Percentiles rank a stretch among this genome's conserved stretches.
Conservation (phyloP, 2,329 filamentous ascomycete genomes). For the Botrytis medusae region DNA sequence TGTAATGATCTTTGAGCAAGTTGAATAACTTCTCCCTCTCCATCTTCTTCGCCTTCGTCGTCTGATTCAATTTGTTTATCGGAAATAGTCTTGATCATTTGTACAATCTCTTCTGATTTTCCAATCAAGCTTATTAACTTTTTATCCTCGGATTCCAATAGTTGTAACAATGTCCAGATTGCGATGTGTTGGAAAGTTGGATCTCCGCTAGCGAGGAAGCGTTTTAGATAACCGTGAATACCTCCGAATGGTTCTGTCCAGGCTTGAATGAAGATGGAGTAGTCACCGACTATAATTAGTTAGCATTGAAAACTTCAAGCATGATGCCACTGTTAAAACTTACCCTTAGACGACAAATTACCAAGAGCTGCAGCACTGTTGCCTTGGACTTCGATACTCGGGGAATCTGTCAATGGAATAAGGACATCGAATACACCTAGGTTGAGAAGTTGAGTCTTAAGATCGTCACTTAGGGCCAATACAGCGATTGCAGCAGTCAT, state of each 20-base stretch:
- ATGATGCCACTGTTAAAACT: slow-evolving; percentile 30
- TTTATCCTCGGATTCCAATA: slow-evolving; percentile 93
- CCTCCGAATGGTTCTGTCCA: slow-evolving; percentile 92
- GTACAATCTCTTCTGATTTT: slow-evolving; percentile 85
- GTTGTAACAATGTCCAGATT: slow-evolving; percentile 94
- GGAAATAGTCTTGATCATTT: slow-evolving; percentile 88
- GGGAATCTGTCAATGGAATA: slow-evolving; percentile 90
- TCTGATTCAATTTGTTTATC: slow-evolving; percentile 87
- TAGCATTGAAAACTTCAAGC: slow-evolving; percentile 29
- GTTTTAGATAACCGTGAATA: slow-evolving; percentile 90
- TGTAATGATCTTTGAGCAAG: slow-evolving; percentile 89
- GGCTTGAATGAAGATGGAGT: slow-evolving; percentile 91
- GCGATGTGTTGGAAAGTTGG: slow-evolving; percentile 99
- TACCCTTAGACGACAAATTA: slow-evolving; percentile 96
- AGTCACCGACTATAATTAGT: slow-evolving; percentile 79
- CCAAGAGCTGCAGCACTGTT: slow-evolving; percentile 96
- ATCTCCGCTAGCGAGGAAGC: slow-evolving; percentile 91
- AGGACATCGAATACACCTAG: slow-evolving; percentile 95
- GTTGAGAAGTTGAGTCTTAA: slow-evolving; percentile 87
- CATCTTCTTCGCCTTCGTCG: slow-evolving; percentile 82
- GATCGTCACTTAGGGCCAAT: slow-evolving; percentile 88
- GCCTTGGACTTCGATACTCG: slow-evolving; percentile 96
- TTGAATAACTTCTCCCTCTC: slow-evolving; percentile 88
- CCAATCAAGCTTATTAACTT: slow-evolving; percentile 84
- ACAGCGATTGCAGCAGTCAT: slow-evolving; percentile 99